These are phyloP conservation scores for Lasiodiplodia sp. DNA, from an alignment of 2,329 filamentous ascomycete genomes.

Conservation along the genomic window DNA sequence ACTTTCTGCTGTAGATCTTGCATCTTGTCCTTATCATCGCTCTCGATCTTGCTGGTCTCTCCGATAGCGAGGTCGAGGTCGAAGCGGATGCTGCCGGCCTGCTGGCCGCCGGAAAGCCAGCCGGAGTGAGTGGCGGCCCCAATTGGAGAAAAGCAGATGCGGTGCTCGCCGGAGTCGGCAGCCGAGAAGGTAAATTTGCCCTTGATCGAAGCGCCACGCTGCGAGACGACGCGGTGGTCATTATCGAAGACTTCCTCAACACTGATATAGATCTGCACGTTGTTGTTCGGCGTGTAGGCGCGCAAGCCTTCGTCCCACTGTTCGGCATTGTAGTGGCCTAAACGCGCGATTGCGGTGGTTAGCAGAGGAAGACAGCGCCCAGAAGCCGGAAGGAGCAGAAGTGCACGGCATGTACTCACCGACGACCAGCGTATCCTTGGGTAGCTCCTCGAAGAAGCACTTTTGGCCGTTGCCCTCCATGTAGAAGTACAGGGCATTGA, in stretches of 20 bases:
- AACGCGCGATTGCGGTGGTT: constrained; percentile 1
- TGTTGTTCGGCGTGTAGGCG: constrained; percentile 75
- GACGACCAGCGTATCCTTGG: constrained; percentile 95
- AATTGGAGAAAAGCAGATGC: constrained; percentile 89
- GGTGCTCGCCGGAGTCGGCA: constrained; percentile 93
- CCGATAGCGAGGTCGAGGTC: constrained; percentile 92
- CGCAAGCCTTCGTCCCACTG: constrained; percentile 77
- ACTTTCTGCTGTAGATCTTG: constrained; percentile 87
- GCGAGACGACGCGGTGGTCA: constrained; percentile 92
- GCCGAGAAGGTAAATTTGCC: constrained; percentile 97
- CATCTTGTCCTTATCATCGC: constrained; percentile 91
- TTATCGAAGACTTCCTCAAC: constrained; percentile 98
- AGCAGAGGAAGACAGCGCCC: not conserved
- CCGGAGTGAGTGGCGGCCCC: constrained; percentile 72
- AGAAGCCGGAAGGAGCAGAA: too few species aligned
- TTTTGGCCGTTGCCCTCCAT: constrained; percentile 85
- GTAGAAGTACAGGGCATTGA: constrained; percentile 93
- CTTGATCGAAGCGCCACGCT: constrained; percentile 71
- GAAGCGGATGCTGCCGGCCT: constrained; percentile 81
- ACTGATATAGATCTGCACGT: constrained; percentile 84
- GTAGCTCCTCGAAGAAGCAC: constrained; percentile 98
- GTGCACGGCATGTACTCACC: constrained; percentile 59
- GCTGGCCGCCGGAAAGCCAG: constrained; percentile 72
- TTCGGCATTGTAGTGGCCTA: constrained; percentile 84
- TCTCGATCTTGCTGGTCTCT: constrained; percentile 92